Evolutionary conservation across 2,329 filamentous ascomycete genomes (phyloP), one percentile per base, ranked within the genome.

Genomic region (Neopestalotiopsis rosae): DNA sequence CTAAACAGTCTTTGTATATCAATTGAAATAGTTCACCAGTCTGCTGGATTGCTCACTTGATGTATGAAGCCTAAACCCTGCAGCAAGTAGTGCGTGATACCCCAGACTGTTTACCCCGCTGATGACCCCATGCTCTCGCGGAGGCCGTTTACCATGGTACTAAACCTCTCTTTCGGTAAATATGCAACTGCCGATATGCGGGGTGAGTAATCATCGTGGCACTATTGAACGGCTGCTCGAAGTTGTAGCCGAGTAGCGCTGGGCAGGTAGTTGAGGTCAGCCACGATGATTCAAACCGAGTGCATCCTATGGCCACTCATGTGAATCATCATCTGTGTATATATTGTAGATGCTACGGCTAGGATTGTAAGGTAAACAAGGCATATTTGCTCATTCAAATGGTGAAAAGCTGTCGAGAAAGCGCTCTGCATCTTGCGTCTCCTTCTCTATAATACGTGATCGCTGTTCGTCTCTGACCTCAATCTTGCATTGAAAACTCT

Each of bases 101-200:
- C 62, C 61, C 62, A 30, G 17, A 20, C 62, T 45, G 24, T 28
- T 28, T 28, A 28, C 24, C 24, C 24, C 24, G 24, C 24, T 28
- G 24, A 28, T 28, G 24, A 28, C 24, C 24, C 24, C 24, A 28
- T 28, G 24, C 24, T 1, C 24, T 28, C 20, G 40, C 62, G 20
- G n/a, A 52, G 24, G 14, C 38, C 30, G 14, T 17, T 28, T 30
- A 10, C n/a, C 38, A 65, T 49, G n/a, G 34, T 38, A 32, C 20
- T 17, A 6, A 14, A 20, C 17, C 38, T 30, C 20, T 13, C 20
- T 40, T 65, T n/a, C 45, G 45, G 45, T 52, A 20, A 40, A 61
- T 20, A 40, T 20, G 59, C 32, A 65, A 65, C 62, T 65, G 62
- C 62, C 62, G 62, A 52, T 34, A 52, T 45, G 62, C n/a, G 62